A percentile compares a stretch with the other conserved stretches of the same genome.
phyloP scores from a whole-genome alignment of 805 yeast species.

The Ogataea paraovalis region DNA sequence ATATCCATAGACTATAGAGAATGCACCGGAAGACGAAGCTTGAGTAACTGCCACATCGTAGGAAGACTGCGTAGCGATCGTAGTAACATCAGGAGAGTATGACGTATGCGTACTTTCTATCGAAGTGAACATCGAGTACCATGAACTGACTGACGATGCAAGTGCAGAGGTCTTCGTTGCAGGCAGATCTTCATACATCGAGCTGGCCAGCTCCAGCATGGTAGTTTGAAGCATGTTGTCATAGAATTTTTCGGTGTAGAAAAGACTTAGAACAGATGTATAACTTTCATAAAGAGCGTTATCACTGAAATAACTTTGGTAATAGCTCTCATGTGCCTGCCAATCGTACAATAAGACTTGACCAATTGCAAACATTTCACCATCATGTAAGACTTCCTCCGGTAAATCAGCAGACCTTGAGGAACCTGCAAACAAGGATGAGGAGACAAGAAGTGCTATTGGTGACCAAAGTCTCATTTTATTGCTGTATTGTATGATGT shows the following conservation, averaged over 20 bases:
- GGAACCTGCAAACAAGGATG: neutral
- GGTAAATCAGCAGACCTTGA: neutral
- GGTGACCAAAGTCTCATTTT: neutral
- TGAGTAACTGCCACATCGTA: constrained; percentile 1
- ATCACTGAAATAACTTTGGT: constrained; percentile 2
- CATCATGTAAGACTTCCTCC: neutral
- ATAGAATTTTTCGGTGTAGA: neutral
- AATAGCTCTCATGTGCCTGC: neutral
- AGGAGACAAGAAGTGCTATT: neutral
- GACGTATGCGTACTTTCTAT: neutral
- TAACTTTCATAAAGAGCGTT: constrained; percentile 1
- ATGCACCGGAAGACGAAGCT: constrained; percentile 1
- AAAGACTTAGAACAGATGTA: neutral
- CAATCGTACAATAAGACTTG: constrained; percentile 2
- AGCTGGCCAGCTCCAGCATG: neutral
- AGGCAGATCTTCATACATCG: constrained; percentile 2
- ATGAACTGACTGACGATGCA: neutral
- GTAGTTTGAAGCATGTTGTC: constrained; percentile 2
- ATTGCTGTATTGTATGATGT: no score
- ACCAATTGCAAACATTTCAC: constrained; percentile 1
- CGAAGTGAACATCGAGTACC: neutral
- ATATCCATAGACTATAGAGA: constrained; percentile 5
- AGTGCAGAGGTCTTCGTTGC: neutral
- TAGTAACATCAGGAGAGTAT: neutral
- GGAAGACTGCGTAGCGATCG: neutral